Conservation (phyloP, 805 yeast genomes). For the Ogataea pini region DNA sequence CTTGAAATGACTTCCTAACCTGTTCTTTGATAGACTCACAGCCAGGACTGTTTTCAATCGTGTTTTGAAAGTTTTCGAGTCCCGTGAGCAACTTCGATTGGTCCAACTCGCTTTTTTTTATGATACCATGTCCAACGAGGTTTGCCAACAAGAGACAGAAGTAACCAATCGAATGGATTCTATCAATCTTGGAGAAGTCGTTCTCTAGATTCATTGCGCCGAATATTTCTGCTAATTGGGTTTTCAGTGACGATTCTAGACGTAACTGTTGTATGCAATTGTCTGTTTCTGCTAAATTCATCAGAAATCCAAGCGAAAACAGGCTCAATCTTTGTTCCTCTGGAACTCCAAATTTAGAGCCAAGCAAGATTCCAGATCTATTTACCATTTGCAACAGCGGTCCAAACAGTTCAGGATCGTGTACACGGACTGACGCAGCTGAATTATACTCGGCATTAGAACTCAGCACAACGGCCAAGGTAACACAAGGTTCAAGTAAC, state of each 20-base stretch:
- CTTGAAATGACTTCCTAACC: slow-evolving; percentile 5
- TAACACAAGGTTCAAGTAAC: slow-evolving; percentile 9
- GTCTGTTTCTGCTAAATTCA: slow-evolving; percentile 13
- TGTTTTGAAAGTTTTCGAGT: slow-evolving; percentile 14
- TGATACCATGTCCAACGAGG: not conserved
- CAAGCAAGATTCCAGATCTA: slow-evolving; percentile 14
- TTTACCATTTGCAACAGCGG: slow-evolving; percentile 15
- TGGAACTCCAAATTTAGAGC: not conserved
- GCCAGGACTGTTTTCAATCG: slow-evolving; percentile 10
- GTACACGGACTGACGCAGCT: not conserved
- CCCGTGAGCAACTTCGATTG: slow-evolving; percentile 11
- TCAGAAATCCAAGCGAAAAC: slow-evolving; percentile 23
- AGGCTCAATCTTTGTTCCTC: slow-evolving; percentile 16
- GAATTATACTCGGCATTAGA: slow-evolving; percentile 3
- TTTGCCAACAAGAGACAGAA: slow-evolving; percentile 24
- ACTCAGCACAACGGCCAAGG: slow-evolving; percentile 18
- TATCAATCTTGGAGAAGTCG: slow-evolving; percentile 8
- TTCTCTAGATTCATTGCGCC: slow-evolving; percentile 10
- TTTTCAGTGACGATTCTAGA: not conserved
- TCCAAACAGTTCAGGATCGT: slow-evolving; percentile 8
- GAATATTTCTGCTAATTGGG: slow-evolving; percentile 6
- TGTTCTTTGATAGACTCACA: slow-evolving; percentile 13
- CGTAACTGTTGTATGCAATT: slow-evolving; percentile 5
- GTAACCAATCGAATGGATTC: slow-evolving; percentile 30
- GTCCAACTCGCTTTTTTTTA: not conserved